A percentile compares a stretch with the other conserved stretches of the same genome.
Evolutionary conservation across 2,329 filamentous ascomycete species (phyloP).

Genomic region (Nannizziopsis arthrosporioides): DNA sequence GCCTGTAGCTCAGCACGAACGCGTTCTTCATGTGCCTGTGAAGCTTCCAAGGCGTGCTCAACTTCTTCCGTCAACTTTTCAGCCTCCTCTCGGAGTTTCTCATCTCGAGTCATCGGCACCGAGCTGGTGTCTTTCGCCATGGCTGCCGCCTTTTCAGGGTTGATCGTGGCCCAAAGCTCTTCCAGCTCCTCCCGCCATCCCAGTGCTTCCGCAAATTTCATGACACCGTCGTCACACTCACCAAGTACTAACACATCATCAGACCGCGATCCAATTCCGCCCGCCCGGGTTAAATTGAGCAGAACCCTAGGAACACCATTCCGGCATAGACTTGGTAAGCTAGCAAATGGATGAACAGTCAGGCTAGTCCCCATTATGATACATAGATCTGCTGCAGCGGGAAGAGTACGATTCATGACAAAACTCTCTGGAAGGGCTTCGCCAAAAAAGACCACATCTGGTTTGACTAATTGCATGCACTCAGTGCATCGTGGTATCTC

Average conservation of each 20-base stretch:
- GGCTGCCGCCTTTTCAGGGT: slow-evolving; percentile 47
- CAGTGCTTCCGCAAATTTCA: slow-evolving; percentile 63
- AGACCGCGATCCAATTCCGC: slow-evolving; percentile 59
- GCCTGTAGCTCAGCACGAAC: slow-evolving; percentile 23
- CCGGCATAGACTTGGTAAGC: slow-evolving; percentile 54
- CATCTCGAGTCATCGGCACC: slow-evolving; percentile 40
- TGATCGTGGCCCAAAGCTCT: slow-evolving; percentile 55
- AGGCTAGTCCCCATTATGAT: slow-evolving; percentile 85
- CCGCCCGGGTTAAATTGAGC: slow-evolving; percentile 77
- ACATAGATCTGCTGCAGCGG: slow-evolving; percentile 57
- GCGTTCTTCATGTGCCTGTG: slow-evolving; percentile 36
- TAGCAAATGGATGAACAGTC: slow-evolving; percentile 78
- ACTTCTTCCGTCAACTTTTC: slow-evolving; percentile 48
- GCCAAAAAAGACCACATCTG: slow-evolving; percentile 91
- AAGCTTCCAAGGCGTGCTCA: slow-evolving; percentile 43
- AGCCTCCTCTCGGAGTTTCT: slow-evolving; percentile 46
- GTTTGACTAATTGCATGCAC: slow-evolving; percentile 76
- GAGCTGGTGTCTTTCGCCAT: slow-evolving; percentile 25
- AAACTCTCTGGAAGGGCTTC: slow-evolving; percentile 59
- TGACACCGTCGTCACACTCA: slow-evolving; percentile 71
- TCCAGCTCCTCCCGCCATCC: slow-evolving; percentile 84
- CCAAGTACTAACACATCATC: slow-evolving; percentile 80
- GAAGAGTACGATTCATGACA: slow-evolving; percentile 46
- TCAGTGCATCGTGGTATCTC: slow-evolving; percentile 58
- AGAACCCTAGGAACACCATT: slow-evolving; percentile 62